Evolutionary conservation across 208 protist genomes (phyloP), one percentile per base, ranked within the genome.

Genomic region (Leishmania major): DNA sequence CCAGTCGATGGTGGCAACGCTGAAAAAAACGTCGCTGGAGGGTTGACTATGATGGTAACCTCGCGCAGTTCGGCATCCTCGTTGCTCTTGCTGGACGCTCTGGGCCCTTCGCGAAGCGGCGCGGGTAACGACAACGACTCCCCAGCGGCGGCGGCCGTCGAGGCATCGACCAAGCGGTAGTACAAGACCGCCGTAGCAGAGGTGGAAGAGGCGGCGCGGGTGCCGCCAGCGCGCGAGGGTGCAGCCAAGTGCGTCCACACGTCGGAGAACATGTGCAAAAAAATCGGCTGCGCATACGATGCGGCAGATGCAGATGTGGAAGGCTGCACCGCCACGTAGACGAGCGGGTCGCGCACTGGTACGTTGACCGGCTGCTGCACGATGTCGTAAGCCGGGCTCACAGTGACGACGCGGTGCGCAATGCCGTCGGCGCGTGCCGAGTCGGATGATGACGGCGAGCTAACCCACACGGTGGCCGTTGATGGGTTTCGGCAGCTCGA

Each of bases 101-200:
- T 40, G 10, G 49, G 25, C 22, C 6, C 22, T 31, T 57, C 55
- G 51, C 78, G 83, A 35, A 75, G 67, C 60, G 80, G 75, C 7
- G 78, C 73, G 15, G 78, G 64, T 25, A 86, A 71, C 31, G 78
- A 80, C 13, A 64, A 70, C 49, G 37, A 19, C 13, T 70, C 51
- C 40, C 59, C 55, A 62, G 75, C 19, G 2, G 62, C 78, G 67
- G 53, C 11, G 60, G 80, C 59, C 47, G 73, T 31, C 73, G 59
- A 64, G 66, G 83, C 2, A 69, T 55, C 73, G 7, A 86, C 78
- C 28, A 86, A 55, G 74, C 83, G 83, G 83, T 86, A 86, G 67
- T 86, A 83, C 43, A 86, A 64, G 7, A 66, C 71, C 3, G 78
- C 59, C 4, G 60, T 22, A 10, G 60, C 19, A 72, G 77, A 72